Conservation (phyloP, 2,329 filamentous ascomycete species). For the Aspergillus piperis region DNA sequence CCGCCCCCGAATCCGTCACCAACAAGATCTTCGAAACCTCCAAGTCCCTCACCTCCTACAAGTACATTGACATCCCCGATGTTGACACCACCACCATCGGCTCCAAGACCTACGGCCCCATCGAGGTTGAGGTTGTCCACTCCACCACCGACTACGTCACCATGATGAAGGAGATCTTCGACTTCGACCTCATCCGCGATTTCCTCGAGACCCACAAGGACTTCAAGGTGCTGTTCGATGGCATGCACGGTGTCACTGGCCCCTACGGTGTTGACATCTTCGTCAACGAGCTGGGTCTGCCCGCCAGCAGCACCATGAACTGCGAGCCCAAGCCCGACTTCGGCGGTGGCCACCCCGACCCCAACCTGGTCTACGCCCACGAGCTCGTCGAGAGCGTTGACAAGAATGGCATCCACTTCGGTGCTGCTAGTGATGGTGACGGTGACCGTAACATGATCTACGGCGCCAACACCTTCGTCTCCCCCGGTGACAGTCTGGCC, state of each 20-base stretch:
- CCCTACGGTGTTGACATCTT: slow-evolving; percentile 96
- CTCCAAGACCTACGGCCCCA: slow-evolving; percentile 75
- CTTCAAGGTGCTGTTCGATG: slow-evolving; percentile 97
- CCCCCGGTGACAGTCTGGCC: slow-evolving; percentile 92
- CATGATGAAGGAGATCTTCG: slow-evolving; percentile 98
- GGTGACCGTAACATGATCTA: slow-evolving; percentile 99
- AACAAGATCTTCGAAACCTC: slow-evolving; percentile 96
- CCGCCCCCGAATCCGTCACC: slow-evolving; percentile 91
- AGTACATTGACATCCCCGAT: slow-evolving; percentile 82
- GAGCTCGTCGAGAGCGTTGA: slow-evolving; percentile 93
- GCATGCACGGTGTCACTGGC: slow-evolving; percentile 89
- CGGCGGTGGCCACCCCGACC: slow-evolving; percentile 94
- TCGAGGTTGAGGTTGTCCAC: slow-evolving; percentile 95
- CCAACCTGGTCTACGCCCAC: slow-evolving; percentile 95
- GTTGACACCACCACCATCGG: slow-evolving; percentile 83
- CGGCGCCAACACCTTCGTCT: slow-evolving; percentile 93
- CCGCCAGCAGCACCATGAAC: slow-evolving; percentile 79
- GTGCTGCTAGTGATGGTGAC: slow-evolving; percentile 93
- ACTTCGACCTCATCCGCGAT: slow-evolving; percentile 91
- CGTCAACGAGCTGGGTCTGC: slow-evolving; percentile 84
- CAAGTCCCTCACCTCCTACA: slow-evolving; percentile 88
- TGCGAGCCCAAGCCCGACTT: slow-evolving; percentile 92
- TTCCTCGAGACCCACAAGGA: slow-evolving; percentile 85
- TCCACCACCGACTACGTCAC: slow-evolving; percentile 87
- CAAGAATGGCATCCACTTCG: slow-evolving; percentile 88